phyloP scores from a whole-genome alignment of 1,284 basidiomycete species.

The Microbotryum lychnidis-dioicae region DNA sequence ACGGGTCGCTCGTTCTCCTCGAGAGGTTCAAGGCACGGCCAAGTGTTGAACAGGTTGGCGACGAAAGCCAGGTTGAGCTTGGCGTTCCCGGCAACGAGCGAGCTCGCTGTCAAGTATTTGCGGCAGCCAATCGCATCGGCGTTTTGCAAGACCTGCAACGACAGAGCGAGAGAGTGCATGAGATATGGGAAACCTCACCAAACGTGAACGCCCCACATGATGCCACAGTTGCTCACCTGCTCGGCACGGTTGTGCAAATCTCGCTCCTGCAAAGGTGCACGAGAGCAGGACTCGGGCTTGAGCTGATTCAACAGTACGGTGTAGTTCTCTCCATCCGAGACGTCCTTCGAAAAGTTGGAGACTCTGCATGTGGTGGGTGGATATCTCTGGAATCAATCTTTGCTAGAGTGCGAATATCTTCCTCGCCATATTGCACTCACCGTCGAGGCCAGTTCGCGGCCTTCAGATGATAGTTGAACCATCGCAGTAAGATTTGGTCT shows the following conservation, averaged over 20 bases:
- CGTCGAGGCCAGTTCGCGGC: constrained; percentile 81
- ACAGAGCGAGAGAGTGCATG: background rate
- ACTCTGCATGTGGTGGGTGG: constrained; percentile 50
- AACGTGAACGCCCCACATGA: too few species aligned
- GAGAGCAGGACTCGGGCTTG: constrained; percentile 87
- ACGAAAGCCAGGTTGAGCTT: constrained; percentile 97
- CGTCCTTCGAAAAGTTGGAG: constrained; percentile 94
- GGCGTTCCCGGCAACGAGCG: constrained; percentile 90
- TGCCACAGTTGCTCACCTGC: constrained; percentile 46
- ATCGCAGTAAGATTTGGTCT: constrained; percentile 90
- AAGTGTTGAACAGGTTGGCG: constrained; percentile 88
- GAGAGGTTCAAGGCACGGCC: constrained; percentile 83
- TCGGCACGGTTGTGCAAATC: constrained; percentile 81
- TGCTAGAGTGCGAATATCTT: background rate
- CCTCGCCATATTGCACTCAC: constrained; percentile 43
- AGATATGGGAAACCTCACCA: background rate
- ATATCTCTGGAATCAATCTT: background rate
- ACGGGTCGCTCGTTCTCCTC: constrained; percentile 69
- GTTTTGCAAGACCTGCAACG: constrained; percentile 69
- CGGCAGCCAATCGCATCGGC: constrained; percentile 89
- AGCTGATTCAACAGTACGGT: constrained; percentile 91
- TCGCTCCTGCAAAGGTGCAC: constrained; percentile 74
- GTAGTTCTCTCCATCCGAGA: constrained; percentile 93
- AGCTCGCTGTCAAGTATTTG: constrained; percentile 87
- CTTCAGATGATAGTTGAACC: constrained; percentile 99